These are phyloP conservation scores for Magnolia kwangsiensis DNA, from an alignment of 164 flowering plant species.

Conservation along the genomic window DNA sequence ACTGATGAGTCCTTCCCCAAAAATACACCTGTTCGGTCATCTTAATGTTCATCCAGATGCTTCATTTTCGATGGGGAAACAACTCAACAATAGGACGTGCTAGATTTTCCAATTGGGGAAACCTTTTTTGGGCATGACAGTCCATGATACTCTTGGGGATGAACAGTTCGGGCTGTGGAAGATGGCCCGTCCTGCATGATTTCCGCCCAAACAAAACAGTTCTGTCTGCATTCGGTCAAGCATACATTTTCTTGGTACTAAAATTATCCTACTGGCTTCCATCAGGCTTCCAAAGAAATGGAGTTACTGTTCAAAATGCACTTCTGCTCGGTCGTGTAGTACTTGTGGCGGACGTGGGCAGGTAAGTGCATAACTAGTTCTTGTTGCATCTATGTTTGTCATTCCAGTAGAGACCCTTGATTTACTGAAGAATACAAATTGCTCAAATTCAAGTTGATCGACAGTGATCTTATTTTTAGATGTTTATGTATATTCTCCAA, in stretches of 20 bases:
- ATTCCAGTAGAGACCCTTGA: background rate
- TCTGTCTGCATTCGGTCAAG: background rate
- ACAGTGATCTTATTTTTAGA: background rate
- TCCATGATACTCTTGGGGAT: background rate
- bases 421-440: background rate
- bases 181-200: background rate
- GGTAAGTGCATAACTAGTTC: slow-evolving; percentile 19
- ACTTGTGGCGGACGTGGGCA: slow-evolving; percentile 75
- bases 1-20: background rate
- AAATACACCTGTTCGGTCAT: background rate
- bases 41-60: background rate
- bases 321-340: slow-evolving; percentile 72
- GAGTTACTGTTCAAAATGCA: slow-evolving; percentile 93
- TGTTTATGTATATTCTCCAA: background rate
- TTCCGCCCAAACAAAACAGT: background rate
- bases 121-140: background rate
- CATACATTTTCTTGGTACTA: background rate
- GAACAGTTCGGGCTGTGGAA: background rate
- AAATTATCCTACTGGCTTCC: background rate
- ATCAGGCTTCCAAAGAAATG: slow-evolving; percentile 96
- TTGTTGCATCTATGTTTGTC: background rate
- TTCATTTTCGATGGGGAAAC: no score
- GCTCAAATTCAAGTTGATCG: background rate
- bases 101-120: no score
- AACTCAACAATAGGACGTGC: no score